Percentiles rank a stretch among this genome's conserved stretches.
Conservation (phyloP, 768 basidiomycete genomes). For the Macrocybe gigantea region DNA sequence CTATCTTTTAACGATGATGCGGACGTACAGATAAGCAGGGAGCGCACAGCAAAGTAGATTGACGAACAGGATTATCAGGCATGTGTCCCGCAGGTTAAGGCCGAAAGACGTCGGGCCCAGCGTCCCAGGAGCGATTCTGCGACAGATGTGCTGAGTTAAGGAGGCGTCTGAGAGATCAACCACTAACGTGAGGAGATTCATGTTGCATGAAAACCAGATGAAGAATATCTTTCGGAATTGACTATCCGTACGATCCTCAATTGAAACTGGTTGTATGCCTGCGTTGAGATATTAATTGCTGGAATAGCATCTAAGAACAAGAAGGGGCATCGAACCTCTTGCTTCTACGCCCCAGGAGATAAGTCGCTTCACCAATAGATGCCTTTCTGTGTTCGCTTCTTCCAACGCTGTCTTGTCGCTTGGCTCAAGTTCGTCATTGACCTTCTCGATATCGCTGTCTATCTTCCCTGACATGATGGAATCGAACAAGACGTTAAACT, state of each 20-base stretch:
- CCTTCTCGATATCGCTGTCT: too few relatives aligned
- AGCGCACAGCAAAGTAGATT: slow-evolving; percentile 53
- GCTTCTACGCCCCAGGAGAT: slow-evolving; percentile 25
- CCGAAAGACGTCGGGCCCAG: slow-evolving; percentile 58
- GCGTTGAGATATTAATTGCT: neutral
- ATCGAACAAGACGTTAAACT: too few relatives aligned
- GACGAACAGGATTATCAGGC: slow-evolving; percentile 62
- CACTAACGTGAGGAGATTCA: slow-evolving; percentile 56
- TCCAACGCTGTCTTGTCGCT: too few relatives aligned
- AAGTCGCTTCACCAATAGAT: slow-evolving; percentile 5
- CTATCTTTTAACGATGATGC: too few relatives aligned
- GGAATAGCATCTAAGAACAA: neutral
- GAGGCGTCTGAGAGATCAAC: neutral
- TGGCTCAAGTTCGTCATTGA: too few relatives aligned
- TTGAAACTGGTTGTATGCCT: slow-evolving; percentile 54
- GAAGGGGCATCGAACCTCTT: slow-evolving; percentile 17
- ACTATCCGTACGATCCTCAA: slow-evolving; percentile 50
- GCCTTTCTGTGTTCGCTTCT: too few relatives aligned
- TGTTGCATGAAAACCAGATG: slow-evolving; percentile 70
- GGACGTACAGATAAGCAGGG: slow-evolving; percentile 55
- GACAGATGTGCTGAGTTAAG: neutral
- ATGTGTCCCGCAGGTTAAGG: slow-evolving; percentile 56
- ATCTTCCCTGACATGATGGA: too few relatives aligned
- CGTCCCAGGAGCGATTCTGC: slow-evolving; percentile 61
- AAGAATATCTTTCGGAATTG: slow-evolving; percentile 70